A percentile compares a stretch with the other conserved stretches of the same genome.
phyloP scores from a whole-genome alignment of 1,139 yeast genomes.

The Taphrina populina region DNA sequence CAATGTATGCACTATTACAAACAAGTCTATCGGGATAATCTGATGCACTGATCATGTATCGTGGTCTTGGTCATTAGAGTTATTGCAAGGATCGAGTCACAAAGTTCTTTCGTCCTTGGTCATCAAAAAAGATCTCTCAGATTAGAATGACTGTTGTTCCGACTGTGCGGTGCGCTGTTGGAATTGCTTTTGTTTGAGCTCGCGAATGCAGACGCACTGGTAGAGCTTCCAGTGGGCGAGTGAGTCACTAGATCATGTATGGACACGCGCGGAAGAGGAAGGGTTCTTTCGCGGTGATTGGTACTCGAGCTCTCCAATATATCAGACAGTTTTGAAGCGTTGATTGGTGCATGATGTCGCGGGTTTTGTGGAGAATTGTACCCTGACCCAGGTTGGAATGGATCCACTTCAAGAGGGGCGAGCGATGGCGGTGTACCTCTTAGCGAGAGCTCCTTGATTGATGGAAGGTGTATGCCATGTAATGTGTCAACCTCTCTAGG shows the following conservation, averaged over 20 bases:
- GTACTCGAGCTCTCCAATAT: conserved; percentile 27
- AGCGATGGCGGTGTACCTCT: conserved; percentile 46
- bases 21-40: no score
- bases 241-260: conserved; percentile 22
- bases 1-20: no score
- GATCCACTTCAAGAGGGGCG: conserved; percentile 44
- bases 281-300: conserved; percentile 18
- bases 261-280: conserved; percentile 28
- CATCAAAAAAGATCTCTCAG: conserved; percentile 8
- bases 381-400: conserved; percentile 30
- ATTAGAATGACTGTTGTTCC: conserved; percentile 15
- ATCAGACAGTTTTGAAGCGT: conserved; percentile 23
- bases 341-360: conserved; percentile 24
- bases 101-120: not conserved
- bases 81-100: not conserved
- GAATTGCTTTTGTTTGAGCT: conserved; percentile 9
- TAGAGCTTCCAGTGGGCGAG: conserved; percentile 1
- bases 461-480: conserved; percentile 47
- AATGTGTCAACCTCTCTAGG: conserved; percentile 46
- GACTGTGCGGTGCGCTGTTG: conserved; percentile 8
- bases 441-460: conserved; percentile 46
- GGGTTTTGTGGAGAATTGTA: conserved; percentile 28
- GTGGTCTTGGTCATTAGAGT: not conserved
- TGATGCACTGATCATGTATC: no score
- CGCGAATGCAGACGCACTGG: not conserved